Evolutionary conservation across 495 filamentous ascomycete species (phyloP).

Genomic region (Penicillium egyptiacum): DNA sequence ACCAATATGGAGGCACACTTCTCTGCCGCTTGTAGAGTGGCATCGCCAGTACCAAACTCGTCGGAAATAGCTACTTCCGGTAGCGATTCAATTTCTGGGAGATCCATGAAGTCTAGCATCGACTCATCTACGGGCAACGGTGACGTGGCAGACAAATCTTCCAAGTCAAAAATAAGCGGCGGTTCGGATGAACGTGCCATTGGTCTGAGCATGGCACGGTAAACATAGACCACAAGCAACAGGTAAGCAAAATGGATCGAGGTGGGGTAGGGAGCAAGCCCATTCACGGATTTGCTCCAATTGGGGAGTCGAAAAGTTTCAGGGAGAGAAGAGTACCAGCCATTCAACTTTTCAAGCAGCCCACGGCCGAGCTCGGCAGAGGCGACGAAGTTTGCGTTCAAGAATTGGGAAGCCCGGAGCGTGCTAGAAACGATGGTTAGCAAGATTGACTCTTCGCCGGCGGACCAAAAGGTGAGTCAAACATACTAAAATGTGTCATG

Average conservation of each 20-base stretch:
- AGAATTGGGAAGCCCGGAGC: constrained; percentile 33
- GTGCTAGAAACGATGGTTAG: constrained; percentile 21
- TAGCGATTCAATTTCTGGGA: constrained; percentile 27
- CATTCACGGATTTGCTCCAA: constrained; percentile 35
- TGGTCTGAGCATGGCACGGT: constrained; percentile 38
- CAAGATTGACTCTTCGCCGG: neutral
- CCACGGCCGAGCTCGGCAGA: constrained; percentile 31
- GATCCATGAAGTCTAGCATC: constrained; percentile 24
- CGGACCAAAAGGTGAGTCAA: neutral
- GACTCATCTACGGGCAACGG: constrained; percentile 22
- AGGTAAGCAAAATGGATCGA: constrained; percentile 41
- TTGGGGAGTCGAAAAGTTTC: constrained; percentile 33
- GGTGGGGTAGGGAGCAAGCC: constrained; percentile 31
- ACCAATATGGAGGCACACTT: constrained; percentile 37
- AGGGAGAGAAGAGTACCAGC: constrained; percentile 33
- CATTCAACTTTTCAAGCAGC: constrained; percentile 32
- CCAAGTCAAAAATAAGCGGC: constrained; percentile 36
- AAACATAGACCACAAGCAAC: constrained; percentile 37
- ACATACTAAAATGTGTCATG: constrained; percentile 38
- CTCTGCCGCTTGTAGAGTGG: constrained; percentile 36
- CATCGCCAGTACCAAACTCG: constrained; percentile 28
- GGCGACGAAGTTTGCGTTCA: constrained; percentile 31
- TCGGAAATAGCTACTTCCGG: constrained; percentile 31
- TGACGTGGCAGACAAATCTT: constrained; percentile 28
- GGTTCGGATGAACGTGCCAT: constrained; percentile 37